Evolutionary conservation across 2,329 filamentous ascomycete species (phyloP).

Genomic region (Neurospora sp.): DNA sequence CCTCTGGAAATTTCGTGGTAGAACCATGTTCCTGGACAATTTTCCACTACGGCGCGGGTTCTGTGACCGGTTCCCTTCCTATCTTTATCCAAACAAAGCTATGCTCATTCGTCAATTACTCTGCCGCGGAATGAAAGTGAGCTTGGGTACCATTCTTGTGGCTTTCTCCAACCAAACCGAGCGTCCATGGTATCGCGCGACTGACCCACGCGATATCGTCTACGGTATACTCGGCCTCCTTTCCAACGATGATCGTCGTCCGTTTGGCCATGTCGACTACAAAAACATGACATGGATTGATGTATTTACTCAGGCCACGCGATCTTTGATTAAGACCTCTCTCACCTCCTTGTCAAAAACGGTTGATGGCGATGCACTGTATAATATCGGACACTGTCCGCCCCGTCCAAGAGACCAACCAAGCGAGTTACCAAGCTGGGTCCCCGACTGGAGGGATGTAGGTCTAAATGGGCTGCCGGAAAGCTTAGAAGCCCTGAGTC

Average conservation of each 20-base stretch:
- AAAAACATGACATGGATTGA: neutral
- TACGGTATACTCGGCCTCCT: neutral
- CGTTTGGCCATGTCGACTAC: neutral
- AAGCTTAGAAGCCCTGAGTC: neutral
- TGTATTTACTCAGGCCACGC: neutral
- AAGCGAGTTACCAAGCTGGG: neutral
- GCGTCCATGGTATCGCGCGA: neutral
- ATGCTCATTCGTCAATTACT: neutral
- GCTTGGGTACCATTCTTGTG: neutral
- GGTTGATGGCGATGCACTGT: neutral
- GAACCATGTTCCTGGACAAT: accelerated
- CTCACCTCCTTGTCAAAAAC: neutral
- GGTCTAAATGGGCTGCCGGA: neutral
- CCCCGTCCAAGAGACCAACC: neutral
- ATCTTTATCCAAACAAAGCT: neutral
- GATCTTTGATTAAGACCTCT: neutral
- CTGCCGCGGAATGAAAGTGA: neutral
- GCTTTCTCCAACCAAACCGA: neutral
- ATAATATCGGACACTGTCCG: neutral
- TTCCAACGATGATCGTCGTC: neutral
- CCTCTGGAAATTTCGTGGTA: neutral
- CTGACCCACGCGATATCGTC: neutral
- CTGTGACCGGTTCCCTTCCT: neutral
- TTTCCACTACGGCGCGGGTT: neutral
- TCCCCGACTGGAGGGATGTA: neutral